Conservation (phyloP, 2,329 filamentous ascomycete genomes). For the Penicillium brevicompactum region DNA sequence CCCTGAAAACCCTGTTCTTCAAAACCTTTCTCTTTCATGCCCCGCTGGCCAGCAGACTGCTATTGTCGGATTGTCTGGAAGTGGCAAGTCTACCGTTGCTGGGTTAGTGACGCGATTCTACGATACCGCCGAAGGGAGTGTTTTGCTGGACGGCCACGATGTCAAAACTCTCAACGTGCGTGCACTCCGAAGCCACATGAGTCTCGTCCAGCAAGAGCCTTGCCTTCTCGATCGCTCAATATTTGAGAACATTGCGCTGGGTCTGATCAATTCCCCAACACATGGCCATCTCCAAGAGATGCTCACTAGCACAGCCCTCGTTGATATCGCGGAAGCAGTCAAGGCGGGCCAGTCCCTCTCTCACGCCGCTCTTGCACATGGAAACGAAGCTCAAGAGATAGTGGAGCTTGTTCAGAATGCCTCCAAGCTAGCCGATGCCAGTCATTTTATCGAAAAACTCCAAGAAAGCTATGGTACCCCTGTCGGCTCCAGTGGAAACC, state of each 20-base stretch:
- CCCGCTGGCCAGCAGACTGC: constrained; percentile 52
- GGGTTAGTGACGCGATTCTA: constrained; percentile 64
- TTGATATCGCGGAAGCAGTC: constrained; percentile 43
- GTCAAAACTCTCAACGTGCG: constrained; percentile 58
- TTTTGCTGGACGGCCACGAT: constrained; percentile 64
- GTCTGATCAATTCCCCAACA: constrained; percentile 17
- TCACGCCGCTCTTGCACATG: constrained; percentile 45
- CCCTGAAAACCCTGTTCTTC: constrained; percentile 18
- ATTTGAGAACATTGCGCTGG: constrained; percentile 14
- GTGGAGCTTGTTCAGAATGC: constrained; percentile 41
- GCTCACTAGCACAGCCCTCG: constrained; percentile 53
- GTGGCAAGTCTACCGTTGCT: constrained; percentile 67
- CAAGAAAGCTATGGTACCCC: constrained; percentile 64
- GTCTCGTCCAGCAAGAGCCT: constrained; percentile 15
- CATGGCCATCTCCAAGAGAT: constrained; percentile 11
- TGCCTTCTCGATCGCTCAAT: constrained; percentile 16
- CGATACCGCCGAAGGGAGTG: constrained; percentile 60
- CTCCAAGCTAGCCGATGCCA: constrained; percentile 63
- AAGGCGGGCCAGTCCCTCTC: constrained; percentile 53
- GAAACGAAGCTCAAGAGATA: constrained; percentile 51
- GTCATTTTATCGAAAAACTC: constrained; percentile 21
- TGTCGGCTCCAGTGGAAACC: constrained; percentile 72
- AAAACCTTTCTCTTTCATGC: constrained; percentile 7
- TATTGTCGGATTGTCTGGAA: constrained; percentile 56
- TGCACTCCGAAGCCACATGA: constrained; percentile 12